These are phyloP conservation scores for Colletotrichum agaves DNA, from an alignment of 2,329 filamentous ascomycete genomes.

Conservation along the genomic window DNA sequence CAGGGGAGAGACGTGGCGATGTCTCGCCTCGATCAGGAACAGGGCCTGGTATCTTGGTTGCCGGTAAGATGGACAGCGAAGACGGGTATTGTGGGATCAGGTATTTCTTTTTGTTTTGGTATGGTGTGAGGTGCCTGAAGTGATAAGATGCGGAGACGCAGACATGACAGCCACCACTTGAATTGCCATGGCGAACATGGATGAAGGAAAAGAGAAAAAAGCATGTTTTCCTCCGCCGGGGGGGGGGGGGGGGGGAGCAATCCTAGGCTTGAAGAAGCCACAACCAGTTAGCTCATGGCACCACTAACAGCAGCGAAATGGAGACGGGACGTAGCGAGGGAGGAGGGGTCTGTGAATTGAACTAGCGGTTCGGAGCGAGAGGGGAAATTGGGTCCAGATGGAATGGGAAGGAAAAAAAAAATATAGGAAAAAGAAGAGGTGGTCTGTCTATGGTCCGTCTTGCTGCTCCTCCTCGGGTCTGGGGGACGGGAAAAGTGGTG, in stretches of 20 bases:
- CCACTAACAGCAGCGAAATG: background rate
- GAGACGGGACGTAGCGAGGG: background rate
- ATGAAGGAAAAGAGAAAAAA: background rate
- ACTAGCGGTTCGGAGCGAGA: background rate
- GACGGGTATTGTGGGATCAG: background rate
- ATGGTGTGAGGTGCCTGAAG: background rate
- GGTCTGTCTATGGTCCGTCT: background rate
- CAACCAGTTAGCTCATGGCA: background rate
- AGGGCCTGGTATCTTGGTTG: background rate
- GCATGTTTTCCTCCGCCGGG: too few species aligned
- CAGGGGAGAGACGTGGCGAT: background rate
- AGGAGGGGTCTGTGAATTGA: background rate
- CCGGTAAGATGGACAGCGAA: background rate
- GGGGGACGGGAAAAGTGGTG: background rate
- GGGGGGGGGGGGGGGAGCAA: too few species aligned
- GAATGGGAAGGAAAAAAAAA: background rate
- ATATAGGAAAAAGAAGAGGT: too few species aligned
- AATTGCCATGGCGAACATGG: background rate
- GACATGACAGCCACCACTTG: background rate
- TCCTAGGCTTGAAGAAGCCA: conserved; percentile 4
- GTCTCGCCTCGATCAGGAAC: conserved; percentile 3
- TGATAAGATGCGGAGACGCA: conserved; percentile 7
- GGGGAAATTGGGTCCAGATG: background rate
- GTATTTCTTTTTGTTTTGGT: background rate
- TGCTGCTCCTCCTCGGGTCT: background rate